Evolutionary conservation across 2,329 filamentous ascomycete species (phyloP).

Genomic region (Hymenoscyphus occultus): DNA sequence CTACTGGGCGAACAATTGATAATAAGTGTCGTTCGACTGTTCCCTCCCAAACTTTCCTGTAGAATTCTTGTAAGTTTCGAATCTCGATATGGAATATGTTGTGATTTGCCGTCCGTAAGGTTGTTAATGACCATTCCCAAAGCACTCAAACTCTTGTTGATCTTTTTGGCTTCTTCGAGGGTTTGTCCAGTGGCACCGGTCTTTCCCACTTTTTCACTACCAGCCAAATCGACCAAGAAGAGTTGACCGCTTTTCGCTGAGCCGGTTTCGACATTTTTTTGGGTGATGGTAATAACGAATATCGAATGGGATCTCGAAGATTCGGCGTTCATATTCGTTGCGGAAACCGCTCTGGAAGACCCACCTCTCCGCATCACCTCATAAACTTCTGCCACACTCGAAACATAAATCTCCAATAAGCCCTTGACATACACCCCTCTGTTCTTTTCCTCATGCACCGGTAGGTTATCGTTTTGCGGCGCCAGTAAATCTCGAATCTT

Average conservation of each 20-base stretch:
- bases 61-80: conserved; percentile 96
- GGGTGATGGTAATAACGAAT: conserved; percentile 92
- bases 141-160: conserved; percentile 98
- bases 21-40: conserved; percentile 95
- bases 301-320: conserved; percentile 98
- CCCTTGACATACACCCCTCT: conserved; percentile 96
- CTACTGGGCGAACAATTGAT: conserved; percentile 99
- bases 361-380: conserved; percentile 95
- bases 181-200: conserved; percentile 97
- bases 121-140: conserved; percentile 99
- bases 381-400: conserved; percentile 92
- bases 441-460: conserved; percentile 97
- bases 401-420: conserved; percentile 90
- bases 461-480: conserved; percentile 92
- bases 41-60: conserved; percentile 95
- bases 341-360: conserved; percentile 82
- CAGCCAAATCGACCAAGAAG: conserved; percentile 95
- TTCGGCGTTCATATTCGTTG: conserved; percentile 99
- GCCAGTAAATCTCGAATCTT: conserved; percentile 89
- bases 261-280: conserved; percentile 96
- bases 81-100: conserved; percentile 93
- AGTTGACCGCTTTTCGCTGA: conserved; percentile 95
- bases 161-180: conserved; percentile 98
- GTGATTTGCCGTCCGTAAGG: conserved; percentile 94
- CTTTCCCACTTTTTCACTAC: conserved; percentile 98